Base-by-base conservation (phyloP, 2,329 filamentous ascomycete species). In the Trichoderma brevicompactum region DNA sequence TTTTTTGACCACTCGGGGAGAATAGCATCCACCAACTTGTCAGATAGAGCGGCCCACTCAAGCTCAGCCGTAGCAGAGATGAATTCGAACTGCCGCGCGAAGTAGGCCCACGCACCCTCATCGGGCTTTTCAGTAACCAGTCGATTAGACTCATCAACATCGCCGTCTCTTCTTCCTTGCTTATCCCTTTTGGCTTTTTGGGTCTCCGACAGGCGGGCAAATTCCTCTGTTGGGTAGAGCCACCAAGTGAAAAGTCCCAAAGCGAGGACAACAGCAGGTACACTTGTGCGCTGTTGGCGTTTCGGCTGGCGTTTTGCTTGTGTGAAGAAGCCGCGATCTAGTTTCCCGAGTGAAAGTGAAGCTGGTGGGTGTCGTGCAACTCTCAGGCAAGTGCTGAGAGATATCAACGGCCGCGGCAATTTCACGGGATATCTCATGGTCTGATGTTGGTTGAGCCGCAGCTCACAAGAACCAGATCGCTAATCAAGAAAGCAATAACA, bases 1-100 rank as follows among this genome's bases (percentile, higher is more conserved):
- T 87, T 75, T 69, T 87, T 89, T 40, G 90, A 88, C 94, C 94
- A 98, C 48, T 91, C 87, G 0, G 94, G 94, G 3, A 96, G 78
- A 40, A 98, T 88, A 68, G 86, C 84, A 72, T 87, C 88, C 43
- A 89, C 88, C 32, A 96, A 75, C 69, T 80, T 83, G 68, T 87
- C 85, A 1, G 86, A 81, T 9, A 87, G 71, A 1, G 74, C 75
- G 5, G 78, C 75, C 83, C 86, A 88, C 72, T 89, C 82, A 3
- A 84, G 77, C 69, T 86, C 82, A 19, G 83, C 80, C 2, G 83
- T 74, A 13, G 81, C 74, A 13, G 87, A 84, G 59, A 92, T 82
- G 19, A 80, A 77, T 69, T 83, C 81, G 66, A 87, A 82, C 19
- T 77, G 76, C 17, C 73, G 76, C 2, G 81, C 73, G 67, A 86